A percentile compares a stretch with the other conserved stretches of the same genome.
Conservation (phyloP, 768 basidiomycete genomes). For the Pleurotus platypus region DNA sequence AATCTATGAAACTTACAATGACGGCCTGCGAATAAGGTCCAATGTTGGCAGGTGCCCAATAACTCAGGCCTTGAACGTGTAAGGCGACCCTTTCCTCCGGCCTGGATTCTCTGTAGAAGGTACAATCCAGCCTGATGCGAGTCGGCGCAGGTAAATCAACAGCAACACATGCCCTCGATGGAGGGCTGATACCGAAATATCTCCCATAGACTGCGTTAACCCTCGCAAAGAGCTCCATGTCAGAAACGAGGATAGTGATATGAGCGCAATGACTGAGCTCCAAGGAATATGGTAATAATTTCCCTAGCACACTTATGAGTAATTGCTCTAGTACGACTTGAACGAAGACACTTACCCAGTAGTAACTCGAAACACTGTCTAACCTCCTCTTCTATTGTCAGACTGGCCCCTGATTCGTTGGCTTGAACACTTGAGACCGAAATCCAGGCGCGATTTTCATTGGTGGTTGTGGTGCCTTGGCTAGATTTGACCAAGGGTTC, state of each 20-base stretch:
- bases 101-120: conserved; percentile 56
- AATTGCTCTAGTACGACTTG: not conserved
- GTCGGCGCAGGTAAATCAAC: conserved; percentile 59
- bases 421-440: conserved; percentile 56
- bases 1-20: conserved; percentile 43
- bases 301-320: conserved; percentile 33
- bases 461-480: conserved; percentile 8
- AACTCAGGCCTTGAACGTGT: conserved; percentile 94
- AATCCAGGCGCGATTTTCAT: conserved; percentile 60
- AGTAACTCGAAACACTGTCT: conserved; percentile 61
- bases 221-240: conserved; percentile 73
- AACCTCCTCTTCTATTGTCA: conserved; percentile 70
- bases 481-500: not conserved
- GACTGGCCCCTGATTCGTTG: conserved; percentile 10
- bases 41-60: conserved; percentile 99
- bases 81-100: conserved; percentile 60
- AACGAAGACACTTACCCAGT: conserved; percentile 38
- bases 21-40: conserved; percentile 97
- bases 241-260: conserved; percentile 80
- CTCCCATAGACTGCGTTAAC: conserved; percentile 78
- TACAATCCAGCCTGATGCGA: conserved; percentile 70
- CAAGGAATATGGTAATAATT: conserved; percentile 46
- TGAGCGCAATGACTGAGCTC: conserved; percentile 60
- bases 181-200: conserved; percentile 89
- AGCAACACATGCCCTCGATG: conserved; percentile 91